Conservation (phyloP, 345 rosid genomes). For the Eucalyptus marginata region DNA sequence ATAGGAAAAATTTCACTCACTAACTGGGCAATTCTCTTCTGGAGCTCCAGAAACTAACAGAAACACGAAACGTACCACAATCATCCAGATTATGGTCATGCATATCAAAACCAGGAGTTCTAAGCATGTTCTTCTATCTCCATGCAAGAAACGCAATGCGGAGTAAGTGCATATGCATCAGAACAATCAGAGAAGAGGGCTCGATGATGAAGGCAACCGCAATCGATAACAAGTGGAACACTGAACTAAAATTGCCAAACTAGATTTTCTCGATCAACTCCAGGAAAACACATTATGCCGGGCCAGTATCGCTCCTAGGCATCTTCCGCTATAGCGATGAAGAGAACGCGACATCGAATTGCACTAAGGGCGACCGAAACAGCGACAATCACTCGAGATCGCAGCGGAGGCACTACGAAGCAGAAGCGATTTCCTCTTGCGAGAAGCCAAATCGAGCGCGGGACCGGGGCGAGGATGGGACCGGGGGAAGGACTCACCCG, state of each 20-base stretch:
- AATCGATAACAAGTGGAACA: background rate
- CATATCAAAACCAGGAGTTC: background rate
- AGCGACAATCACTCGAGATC: background rate
- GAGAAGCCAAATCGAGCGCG: background rate
- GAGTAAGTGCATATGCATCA: background rate
- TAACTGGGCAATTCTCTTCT: background rate
- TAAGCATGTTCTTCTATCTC: background rate
- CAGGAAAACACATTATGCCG: background rate
- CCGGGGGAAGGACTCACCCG: constrained; percentile 39
- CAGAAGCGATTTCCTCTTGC: background rate
- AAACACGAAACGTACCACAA: background rate
- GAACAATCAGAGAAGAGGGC: background rate
- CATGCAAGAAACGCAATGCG: background rate
- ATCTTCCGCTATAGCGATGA: background rate
- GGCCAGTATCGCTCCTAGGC: background rate
- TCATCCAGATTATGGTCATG: background rate
- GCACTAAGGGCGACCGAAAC: background rate
- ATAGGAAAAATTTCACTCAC: background rate
- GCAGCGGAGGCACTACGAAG: background rate
- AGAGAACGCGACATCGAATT: background rate
- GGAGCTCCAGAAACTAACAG: background rate
- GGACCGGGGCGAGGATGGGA: background rate
- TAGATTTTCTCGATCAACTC: background rate
- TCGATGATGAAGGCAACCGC: background rate
- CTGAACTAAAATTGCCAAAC: background rate